Evolutionary conservation across 2,329 filamentous ascomycete species (phyloP).

Genomic region (Colletotrichum ledebouriae): DNA sequence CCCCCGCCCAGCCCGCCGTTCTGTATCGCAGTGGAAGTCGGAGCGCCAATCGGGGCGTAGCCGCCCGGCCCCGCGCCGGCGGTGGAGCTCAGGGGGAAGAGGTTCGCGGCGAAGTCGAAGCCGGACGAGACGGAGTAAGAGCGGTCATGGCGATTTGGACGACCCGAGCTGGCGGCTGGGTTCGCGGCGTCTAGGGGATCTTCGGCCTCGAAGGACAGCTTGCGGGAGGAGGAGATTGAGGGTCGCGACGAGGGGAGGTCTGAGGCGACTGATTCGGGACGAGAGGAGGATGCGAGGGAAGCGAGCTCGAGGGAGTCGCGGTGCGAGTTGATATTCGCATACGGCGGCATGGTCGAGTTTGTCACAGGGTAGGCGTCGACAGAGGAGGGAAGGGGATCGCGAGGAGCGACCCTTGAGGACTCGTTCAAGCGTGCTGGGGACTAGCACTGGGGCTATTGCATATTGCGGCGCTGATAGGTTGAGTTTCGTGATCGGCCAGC

Average conservation of each 20-base stretch:
- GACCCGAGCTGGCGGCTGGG: constrained; percentile 58
- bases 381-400: constrained; percentile 22
- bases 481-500: background rate
- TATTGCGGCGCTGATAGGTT: constrained; percentile 21
- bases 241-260: constrained; percentile 79
- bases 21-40: constrained; percentile 56
- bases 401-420: constrained; percentile 20
- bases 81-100: constrained; percentile 92
- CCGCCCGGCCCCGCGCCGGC: constrained; percentile 73
- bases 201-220: constrained; percentile 88
- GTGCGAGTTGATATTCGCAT: constrained; percentile 56
- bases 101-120: constrained; percentile 93
- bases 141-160: constrained; percentile 66
- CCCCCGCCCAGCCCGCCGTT: constrained; percentile 74
- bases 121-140: constrained; percentile 92
- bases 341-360: constrained; percentile 50
- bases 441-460: constrained; percentile 36
- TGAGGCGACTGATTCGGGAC: constrained; percentile 70
- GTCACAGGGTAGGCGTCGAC: constrained; percentile 12
- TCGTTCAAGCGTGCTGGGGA: constrained; percentile 23
- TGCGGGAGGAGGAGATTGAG: constrained; percentile 92
- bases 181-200: constrained; percentile 80
- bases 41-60: constrained; percentile 88
- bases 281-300: constrained; percentile 89
- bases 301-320: constrained; percentile 98